A percentile compares a stretch with the other conserved stretches of the same genome.
These are phyloP conservation scores for Annulohypoxylon nitens DNA, from an alignment of 495 filamentous ascomycete species.

Conservation along the genomic window DNA sequence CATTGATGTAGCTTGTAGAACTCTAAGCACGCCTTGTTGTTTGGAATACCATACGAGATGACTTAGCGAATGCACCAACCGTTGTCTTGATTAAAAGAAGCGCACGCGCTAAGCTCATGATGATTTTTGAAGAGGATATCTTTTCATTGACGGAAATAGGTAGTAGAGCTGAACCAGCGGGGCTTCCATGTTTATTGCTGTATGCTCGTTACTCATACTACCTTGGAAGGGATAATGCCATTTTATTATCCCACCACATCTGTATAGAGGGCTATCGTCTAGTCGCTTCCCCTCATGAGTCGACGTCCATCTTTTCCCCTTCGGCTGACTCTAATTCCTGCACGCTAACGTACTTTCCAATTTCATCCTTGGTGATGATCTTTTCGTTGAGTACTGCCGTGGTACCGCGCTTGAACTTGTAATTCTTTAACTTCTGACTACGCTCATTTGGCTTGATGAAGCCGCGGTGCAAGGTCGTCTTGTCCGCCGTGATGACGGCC, in stretches of 20 bases:
- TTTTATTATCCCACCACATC: constrained; percentile 32
- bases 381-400: constrained; percentile 95
- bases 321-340: constrained; percentile 79
- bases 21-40: neutral
- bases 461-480: constrained; percentile 91
- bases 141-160: neutral
- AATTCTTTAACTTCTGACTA: constrained; percentile 90
- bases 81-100: too few species aligned
- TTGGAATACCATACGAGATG: neutral
- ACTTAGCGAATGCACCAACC: neutral
- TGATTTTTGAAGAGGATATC: constrained; percentile 2
- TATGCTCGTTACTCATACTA: neutral
- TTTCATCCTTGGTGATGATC: constrained; percentile 90
- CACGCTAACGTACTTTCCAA: constrained; percentile 94
- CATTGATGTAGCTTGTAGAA: too few species aligned
- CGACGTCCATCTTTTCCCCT: constrained; percentile 96
- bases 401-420: constrained; percentile 88
- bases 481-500: constrained; percentile 91
- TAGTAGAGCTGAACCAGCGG: neutral
- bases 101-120: too few species aligned
- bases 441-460: constrained; percentile 93
- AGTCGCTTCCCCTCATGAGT: constrained; percentile 65
- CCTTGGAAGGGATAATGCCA: neutral
- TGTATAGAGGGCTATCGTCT: constrained; percentile 31
- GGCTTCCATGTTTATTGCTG: constrained; percentile 6